Evolutionary conservation across 257 asterid species (phyloP).

Genomic region (Rubia yunnanensis): DNA sequence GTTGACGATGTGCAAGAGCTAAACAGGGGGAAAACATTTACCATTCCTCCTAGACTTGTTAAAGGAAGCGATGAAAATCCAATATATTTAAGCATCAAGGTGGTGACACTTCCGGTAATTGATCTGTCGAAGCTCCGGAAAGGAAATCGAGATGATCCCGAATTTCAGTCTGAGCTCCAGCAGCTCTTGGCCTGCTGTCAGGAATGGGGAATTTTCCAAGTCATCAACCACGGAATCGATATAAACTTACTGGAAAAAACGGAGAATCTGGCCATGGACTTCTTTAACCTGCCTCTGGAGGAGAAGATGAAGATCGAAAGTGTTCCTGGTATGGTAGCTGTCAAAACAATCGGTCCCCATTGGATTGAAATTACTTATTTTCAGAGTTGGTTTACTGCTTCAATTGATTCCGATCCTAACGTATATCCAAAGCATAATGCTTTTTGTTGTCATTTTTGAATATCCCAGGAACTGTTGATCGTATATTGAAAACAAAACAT

Average conservation of each 20-base stretch:
- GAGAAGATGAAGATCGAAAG: neutral
- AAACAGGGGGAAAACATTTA: neutral
- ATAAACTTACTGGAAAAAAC: neutral
- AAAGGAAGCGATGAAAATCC: neutral
- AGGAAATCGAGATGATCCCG: neutral
- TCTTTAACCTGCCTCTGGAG: neutral
- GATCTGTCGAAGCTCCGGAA: neutral
- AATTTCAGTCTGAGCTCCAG: neutral
- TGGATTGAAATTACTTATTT: too few relatives aligned
- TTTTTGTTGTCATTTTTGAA: too few relatives aligned
- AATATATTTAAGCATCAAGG: neutral
- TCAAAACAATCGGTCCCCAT: too few relatives aligned
- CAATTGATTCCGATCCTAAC: too few relatives aligned
- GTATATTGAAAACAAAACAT: too few relatives aligned
- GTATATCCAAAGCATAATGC: too few relatives aligned
- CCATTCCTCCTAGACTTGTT: neutral
- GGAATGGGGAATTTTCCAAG: neutral
- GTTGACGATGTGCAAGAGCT: neutral
- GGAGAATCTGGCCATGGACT: neutral
- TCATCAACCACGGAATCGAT: neutral
- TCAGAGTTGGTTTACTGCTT: too few relatives aligned
- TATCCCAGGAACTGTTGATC: too few relatives aligned
- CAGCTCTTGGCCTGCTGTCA: neutral
- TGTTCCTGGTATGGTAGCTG: neutral
- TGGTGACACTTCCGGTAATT: neutral